Evolutionary conservation across 352 stramenopile genomes (phyloP).

Genomic region (Vaucheria bursata): DNA sequence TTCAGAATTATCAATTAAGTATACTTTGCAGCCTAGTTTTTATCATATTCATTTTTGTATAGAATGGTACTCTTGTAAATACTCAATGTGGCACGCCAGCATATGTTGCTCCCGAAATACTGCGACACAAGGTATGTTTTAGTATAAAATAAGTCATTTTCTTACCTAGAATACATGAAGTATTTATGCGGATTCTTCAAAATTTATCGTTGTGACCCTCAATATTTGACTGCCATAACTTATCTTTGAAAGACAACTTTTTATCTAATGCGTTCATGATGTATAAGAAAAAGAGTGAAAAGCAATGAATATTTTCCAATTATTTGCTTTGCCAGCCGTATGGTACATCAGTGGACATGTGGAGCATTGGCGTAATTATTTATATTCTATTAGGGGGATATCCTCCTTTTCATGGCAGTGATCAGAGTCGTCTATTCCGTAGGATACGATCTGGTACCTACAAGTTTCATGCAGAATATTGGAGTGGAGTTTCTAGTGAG

Average conservation of each 20-base stretch:
- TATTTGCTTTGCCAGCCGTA: conserved; percentile 60
- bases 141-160: too few relatives aligned
- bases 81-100: conserved; percentile 65
- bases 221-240: too few relatives aligned
- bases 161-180: too few relatives aligned
- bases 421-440: conserved; percentile 74
- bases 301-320: too few relatives aligned
- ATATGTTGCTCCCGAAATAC: conserved; percentile 77
- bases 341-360: conserved; percentile 78
- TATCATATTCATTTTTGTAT: too few relatives aligned
- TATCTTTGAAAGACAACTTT: too few relatives aligned
- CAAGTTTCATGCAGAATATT: conserved; percentile 51
- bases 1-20: not conserved
- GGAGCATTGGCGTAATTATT: conserved; percentile 81
- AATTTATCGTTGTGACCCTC: too few relatives aligned
- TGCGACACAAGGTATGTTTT: conserved; percentile 52
- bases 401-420: conserved; percentile 72
- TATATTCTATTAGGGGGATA: conserved; percentile 86
- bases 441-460: conserved; percentile 46
- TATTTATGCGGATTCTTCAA: too few relatives aligned
- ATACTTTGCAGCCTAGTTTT: too few relatives aligned
- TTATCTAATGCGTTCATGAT: too few relatives aligned
- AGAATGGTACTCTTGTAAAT: too few relatives aligned
- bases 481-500: conserved; percentile 47
- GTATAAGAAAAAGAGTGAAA: conserved; percentile 77